Evolutionary conservation across 2,329 filamentous ascomycete species (phyloP), one percentile per base, ranked within the genome.

Genomic region (Fusarium multiceps): DNA sequence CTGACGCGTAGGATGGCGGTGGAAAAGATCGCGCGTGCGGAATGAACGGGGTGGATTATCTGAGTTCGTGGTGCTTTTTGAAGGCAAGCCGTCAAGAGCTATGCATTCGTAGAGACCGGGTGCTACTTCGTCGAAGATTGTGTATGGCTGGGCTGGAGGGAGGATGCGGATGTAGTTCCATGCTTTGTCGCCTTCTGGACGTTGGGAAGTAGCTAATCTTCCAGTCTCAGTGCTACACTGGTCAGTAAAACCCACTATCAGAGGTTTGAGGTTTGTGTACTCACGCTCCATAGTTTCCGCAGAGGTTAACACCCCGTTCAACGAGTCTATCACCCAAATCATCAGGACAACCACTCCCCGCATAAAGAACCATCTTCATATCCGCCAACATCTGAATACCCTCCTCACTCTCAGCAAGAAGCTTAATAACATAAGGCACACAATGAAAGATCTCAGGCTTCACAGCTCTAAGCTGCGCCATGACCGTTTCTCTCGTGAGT

Each of bases 401-500:
- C 20, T 85, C 82, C 1, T 85, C 79, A 0, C 84, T 83, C 73
- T 92, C 90, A 1, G 85, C 84, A 2, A 92, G 80, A 0, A 92
- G 78, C 72, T 91, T 91, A 20, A 92, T 76, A 0, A 87, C 85
- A 68, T 91, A 92, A 0, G 90, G 89, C 1, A 92, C 89, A 4
- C 82, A 84, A 59, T 89, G 85, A 32, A 91, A 85, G 21, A 86
- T 84, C 55, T 90, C 83, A 1, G 86, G 72, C 9, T 69, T 68
- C 1, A 54, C 49, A 3, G 62, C 55, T 10, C 60, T 57, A 69
- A 88, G 81, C 13, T 82, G 82, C 7, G 78, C 74, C 3, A 86
- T 76, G 3, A 89, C 76, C 18, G 83, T 80, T n/a, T 81, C 78
- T 3, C 79, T 79, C 0, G 88, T 88, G 6, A 90, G 75, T 0